Base-by-base conservation (phyloP, 306 rosid genomes). In the Crotalaria pallida region DNA sequence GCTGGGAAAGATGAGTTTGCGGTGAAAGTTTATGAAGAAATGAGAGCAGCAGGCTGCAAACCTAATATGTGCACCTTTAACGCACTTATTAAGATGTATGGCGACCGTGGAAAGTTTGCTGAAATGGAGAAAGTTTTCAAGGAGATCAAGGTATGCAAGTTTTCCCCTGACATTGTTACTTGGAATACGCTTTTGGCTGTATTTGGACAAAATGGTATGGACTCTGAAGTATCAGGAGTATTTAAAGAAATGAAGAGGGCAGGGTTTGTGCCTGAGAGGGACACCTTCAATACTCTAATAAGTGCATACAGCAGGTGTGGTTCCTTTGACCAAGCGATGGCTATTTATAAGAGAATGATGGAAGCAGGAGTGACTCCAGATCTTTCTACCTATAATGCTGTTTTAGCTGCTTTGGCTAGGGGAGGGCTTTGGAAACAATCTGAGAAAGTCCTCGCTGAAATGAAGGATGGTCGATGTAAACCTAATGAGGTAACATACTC, bases 101-200 rank as follows among this genome's bases (percentile, higher is more conserved):
- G 93, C 38, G 90, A 85, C 67, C 68, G 96, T 65, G 97, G 96
- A 18, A 88, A 84, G 44, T 91, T 91, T 58, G 77, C 67, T 17
- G 96, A 91, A 65, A 88, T 91, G 97, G 86, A 84, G 84, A 84
- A 75, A 53, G 87, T 88, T 36, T 85, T 88, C 59, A 92, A 82
- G 65, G 96, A 91, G 85, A 82, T 88, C 41, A 85, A 85, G 74
- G 47, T 11, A 53, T 87, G 78, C 70, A 74, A 55, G 55, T 88
- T 85, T 75, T 52, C 63, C 51, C 96, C 97, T 7, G 88, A 88
- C 66, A 82, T 91, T 77, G 93, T 87, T 68, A 91, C 96, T 53
- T 91, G 97, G 96, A 91, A 91, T 71, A 85, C 96, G 6, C 91
- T 91, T 53, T 65, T 91, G 82, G 85, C 96, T 7, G 96, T 88